Conservation (phyloP, 495 filamentous ascomycete species). For the Collariella sp. region DNA sequence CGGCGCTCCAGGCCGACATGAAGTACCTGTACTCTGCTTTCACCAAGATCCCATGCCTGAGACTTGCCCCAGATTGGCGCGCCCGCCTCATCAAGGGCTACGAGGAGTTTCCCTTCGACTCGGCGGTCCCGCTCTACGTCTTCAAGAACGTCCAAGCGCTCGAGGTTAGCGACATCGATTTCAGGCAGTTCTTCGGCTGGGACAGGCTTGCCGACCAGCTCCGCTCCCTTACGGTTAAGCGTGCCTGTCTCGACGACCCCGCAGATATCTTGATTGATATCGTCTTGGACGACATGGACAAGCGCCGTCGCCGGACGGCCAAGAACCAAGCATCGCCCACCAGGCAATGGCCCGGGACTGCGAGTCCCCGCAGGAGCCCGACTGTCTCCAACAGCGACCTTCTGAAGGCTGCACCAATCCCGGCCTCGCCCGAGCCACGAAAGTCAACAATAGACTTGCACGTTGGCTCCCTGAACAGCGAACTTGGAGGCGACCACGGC, state of each 20-base stretch:
- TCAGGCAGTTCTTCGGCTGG: conserved; percentile 95
- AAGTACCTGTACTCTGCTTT: conserved; percentile 97
- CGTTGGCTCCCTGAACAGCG: conserved; percentile 39
- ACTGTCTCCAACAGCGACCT: conserved; percentile 48
- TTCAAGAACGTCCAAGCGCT: conserved; percentile 94
- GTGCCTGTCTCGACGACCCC: conserved; percentile 80
- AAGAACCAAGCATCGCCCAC: conserved; percentile 75
- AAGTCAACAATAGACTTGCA: conserved; percentile 37
- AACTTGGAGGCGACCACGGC: conserved; percentile 33
- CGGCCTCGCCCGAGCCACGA: conserved; percentile 55
- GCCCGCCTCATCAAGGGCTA: conserved; percentile 83
- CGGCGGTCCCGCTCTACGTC: conserved; percentile 84
- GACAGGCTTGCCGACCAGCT: conserved; percentile 86
- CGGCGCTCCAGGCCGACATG: conserved; percentile 71
- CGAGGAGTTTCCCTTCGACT: conserved; percentile 97
- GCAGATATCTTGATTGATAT: conserved; percentile 83
- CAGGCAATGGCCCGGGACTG: conserved; percentile 51
- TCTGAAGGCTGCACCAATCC: conserved; percentile 50
- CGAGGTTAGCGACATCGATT: conserved; percentile 91
- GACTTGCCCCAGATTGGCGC: conserved; percentile 80
- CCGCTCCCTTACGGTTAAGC: conserved; percentile 79
- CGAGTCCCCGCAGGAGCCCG: conserved; percentile 50
- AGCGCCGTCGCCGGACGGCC: conserved; percentile 74
- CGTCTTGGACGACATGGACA: conserved; percentile 92
- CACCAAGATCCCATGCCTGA: conserved; percentile 91